Percentiles rank a stretch among this genome's conserved stretches.
Evolutionary conservation across 2,329 filamentous ascomycete genomes (phyloP).

Genomic region (Emergomyces pasteurianus): DNA sequence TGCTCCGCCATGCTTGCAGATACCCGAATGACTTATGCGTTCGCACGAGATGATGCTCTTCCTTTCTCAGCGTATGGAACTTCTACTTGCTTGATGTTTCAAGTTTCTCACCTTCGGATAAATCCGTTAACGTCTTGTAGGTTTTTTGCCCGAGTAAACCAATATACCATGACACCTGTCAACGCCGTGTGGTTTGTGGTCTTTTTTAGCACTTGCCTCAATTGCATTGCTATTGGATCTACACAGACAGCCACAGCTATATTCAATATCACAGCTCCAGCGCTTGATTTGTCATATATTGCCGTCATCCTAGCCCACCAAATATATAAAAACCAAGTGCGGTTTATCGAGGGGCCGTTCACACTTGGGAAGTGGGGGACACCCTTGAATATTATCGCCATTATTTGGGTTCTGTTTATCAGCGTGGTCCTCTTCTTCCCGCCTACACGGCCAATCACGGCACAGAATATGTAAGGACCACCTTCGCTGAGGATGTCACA

Average conservation of each 20-base stretch:
- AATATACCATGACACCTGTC: slow-evolving; percentile 45
- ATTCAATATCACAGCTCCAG: slow-evolving; percentile 42
- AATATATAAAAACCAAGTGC: slow-evolving; percentile 40
- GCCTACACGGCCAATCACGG: slow-evolving; percentile 35
- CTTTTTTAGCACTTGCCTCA: slow-evolving; percentile 41
- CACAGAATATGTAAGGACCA: slow-evolving; percentile 34
- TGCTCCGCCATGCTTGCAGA: slow-evolving; percentile 53
- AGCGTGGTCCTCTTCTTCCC: slow-evolving; percentile 49
- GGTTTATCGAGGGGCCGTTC: slow-evolving; percentile 47
- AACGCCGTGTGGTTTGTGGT: slow-evolving; percentile 55
- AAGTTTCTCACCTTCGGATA: background rate
- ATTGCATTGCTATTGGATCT: slow-evolving; percentile 36
- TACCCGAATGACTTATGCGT: slow-evolving; percentile 51
- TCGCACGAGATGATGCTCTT: slow-evolving; percentile 48
- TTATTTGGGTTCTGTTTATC: slow-evolving; percentile 52
- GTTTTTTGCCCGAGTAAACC: slow-evolving; percentile 42
- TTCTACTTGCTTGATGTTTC: background rate
- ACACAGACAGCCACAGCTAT: slow-evolving; percentile 37
- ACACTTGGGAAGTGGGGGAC: slow-evolving; percentile 45
- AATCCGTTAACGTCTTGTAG: slow-evolving; percentile 17
- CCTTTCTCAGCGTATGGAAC: slow-evolving; percentile 44
- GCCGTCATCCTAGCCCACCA: slow-evolving; percentile 49
- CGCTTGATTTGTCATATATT: slow-evolving; percentile 44
- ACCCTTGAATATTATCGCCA: slow-evolving; percentile 44
- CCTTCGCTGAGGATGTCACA: background rate